phyloP scores from a whole-genome alignment of 2,329 filamentous ascomycete species.

The Scopulariopsis brevicaulis region DNA sequence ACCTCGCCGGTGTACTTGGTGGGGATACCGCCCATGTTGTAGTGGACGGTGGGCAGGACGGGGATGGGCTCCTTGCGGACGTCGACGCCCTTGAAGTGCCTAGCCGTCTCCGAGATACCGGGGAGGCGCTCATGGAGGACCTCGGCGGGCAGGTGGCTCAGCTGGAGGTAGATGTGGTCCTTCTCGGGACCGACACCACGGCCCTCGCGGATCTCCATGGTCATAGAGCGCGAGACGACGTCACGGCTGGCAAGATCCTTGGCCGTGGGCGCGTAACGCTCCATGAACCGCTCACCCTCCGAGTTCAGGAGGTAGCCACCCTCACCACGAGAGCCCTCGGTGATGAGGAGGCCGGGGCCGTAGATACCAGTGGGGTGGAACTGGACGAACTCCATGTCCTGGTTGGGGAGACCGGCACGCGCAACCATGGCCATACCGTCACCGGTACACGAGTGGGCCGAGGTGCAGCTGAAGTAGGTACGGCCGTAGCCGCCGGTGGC shows the following conservation, averaged over 20 bases:
- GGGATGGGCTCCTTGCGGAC: constrained; percentile 95
- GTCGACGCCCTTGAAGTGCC: constrained; percentile 94
- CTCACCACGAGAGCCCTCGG: constrained; percentile 94
- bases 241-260: constrained; percentile 97
- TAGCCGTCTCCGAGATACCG: constrained; percentile 96
- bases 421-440: constrained; percentile 99
- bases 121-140: constrained; percentile 92
- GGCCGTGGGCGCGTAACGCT: constrained; percentile 92
- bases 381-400: constrained; percentile 98
- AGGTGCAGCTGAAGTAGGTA: constrained; percentile 97
- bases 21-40: constrained; percentile 99
- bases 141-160: constrained; percentile 87
- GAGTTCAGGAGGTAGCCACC: constrained; percentile 96
- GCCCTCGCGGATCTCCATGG: constrained; percentile 92
- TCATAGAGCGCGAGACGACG: constrained; percentile 96
- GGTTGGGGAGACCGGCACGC: constrained; percentile 92
- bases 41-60: constrained; percentile 93
- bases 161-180: constrained; percentile 97
- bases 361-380: constrained; percentile 99
- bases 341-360: constrained; percentile 94
- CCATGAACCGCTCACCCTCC: constrained; percentile 98
- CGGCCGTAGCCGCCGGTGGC: constrained; percentile 96
- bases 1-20: constrained; percentile 97
- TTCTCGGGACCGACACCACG: constrained; percentile 94
- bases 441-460: constrained; percentile 95